Conservation (phyloP, 2,329 filamentous ascomycete species). For the Pyricularia sp. region DNA sequence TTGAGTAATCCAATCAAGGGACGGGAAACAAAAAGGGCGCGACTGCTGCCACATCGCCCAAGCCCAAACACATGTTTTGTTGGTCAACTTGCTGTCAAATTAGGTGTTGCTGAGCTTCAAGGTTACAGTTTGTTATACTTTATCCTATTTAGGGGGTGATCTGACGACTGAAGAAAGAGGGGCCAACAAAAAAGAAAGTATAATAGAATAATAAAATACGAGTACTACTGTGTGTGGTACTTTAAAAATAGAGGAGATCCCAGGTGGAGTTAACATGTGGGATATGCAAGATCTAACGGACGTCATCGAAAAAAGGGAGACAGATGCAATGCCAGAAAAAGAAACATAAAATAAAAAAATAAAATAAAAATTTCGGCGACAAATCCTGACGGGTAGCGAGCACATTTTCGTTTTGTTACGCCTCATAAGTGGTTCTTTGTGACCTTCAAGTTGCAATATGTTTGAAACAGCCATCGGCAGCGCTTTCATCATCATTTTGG, state of each 20-base stretch:
- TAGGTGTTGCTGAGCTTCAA: neutral
- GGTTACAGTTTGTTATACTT: neutral
- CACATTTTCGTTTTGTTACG: neutral
- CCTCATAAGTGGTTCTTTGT: too few relatives aligned
- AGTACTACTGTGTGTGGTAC: too few relatives aligned
- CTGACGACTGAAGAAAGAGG: neutral
- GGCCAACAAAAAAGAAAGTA: neutral
- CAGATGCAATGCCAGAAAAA: neutral
- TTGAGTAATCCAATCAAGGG: neutral
- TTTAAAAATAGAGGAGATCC: neutral
- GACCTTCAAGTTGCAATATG: neutral
- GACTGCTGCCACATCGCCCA: neutral
- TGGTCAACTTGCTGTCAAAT: neutral
- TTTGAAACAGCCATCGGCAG: neutral
- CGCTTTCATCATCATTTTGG: neutral
- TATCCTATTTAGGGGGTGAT: neutral
- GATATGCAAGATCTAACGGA: neutral
- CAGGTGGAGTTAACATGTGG: neutral
- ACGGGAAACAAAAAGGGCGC: too few relatives aligned
- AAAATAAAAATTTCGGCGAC: neutral
- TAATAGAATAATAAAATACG: too few relatives aligned
- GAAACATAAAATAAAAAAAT: neutral
- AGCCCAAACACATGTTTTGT: neutral
- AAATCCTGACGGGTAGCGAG: neutral
- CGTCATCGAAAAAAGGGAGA: neutral